Conservation (phyloP, 1,284 basidiomycete genomes). For the Ustanciosporium gigantosporum region DNA sequence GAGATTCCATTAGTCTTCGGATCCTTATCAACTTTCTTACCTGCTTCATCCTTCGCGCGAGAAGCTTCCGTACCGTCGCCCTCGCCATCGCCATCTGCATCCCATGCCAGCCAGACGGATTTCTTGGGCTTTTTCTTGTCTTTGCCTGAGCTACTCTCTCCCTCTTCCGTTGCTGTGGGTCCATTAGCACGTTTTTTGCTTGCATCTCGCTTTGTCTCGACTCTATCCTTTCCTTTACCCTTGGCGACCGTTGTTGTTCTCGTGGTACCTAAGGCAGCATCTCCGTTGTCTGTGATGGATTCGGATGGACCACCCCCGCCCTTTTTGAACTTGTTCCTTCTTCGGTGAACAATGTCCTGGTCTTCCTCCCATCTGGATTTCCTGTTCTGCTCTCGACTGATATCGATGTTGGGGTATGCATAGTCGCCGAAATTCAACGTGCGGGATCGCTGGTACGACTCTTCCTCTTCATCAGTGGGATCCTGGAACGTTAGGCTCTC, state of each 20-base stretch:
- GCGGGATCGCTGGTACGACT: conserved; percentile 73
- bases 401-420: conserved; percentile 84
- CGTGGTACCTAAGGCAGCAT: background rate
- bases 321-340: conserved; percentile 15
- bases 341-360: conserved; percentile 39
- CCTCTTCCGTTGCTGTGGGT: background rate
- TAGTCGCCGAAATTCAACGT: conserved; percentile 87
- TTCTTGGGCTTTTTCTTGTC: conserved; percentile 3
- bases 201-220: background rate
- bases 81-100: conserved; percentile 1
- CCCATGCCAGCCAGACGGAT: conserved; percentile 29
- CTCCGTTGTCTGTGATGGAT: background rate
- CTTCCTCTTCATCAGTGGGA: conserved; percentile 68
- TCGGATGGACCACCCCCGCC: background rate
- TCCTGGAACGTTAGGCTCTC: conserved; percentile 71
- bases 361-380: conserved; percentile 29
- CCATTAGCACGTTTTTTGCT: background rate
- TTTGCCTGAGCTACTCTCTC: background rate
- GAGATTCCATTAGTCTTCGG: background rate
- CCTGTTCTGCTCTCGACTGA: conserved; percentile 69
- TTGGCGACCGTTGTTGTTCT: background rate
- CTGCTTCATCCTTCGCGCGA: too few relatives aligned
- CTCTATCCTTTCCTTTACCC: background rate
- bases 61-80: background rate
- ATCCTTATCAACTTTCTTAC: background rate